Evolutionary conservation across 2,329 filamentous ascomycete species (phyloP).

Genomic region (Fusarium sp.): DNA sequence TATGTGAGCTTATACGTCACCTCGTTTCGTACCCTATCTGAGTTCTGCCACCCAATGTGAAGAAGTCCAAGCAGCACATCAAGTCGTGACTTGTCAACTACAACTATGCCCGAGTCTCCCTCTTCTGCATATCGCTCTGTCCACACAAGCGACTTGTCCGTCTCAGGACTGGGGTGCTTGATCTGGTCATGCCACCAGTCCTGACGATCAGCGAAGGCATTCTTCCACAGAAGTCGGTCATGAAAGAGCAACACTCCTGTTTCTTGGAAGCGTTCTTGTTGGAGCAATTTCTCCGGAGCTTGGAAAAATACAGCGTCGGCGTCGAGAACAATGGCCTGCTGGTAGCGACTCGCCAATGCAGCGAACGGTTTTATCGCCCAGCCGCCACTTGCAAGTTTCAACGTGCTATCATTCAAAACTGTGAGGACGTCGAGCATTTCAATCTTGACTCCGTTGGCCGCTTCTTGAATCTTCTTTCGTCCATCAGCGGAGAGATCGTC

Average conservation of each 20-base stretch:
- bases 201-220: slow-evolving; percentile 52
- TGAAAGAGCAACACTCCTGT: slow-evolving; percentile 57
- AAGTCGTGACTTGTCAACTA: slow-evolving; percentile 56
- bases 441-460: slow-evolving; percentile 34
- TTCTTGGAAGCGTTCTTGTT: slow-evolving; percentile 50
- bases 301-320: slow-evolving; percentile 58
- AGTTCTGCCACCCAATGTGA: slow-evolving; percentile 62
- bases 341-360: slow-evolving; percentile 53
- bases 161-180: slow-evolving; percentile 51
- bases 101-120: slow-evolving; percentile 58
- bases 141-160: slow-evolving; percentile 56
- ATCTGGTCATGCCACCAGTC: slow-evolving; percentile 57
- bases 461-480: slow-evolving; percentile 45
- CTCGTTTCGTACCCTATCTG: slow-evolving; percentile 54
- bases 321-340: slow-evolving; percentile 57
- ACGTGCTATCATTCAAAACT: slow-evolving; percentile 51
- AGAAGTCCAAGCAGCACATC: slow-evolving; percentile 56
- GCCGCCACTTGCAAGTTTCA: slow-evolving; percentile 50
- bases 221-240: slow-evolving; percentile 57
- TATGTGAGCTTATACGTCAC: slow-evolving; percentile 58
- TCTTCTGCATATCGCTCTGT: slow-evolving; percentile 58
- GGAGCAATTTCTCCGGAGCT: slow-evolving; percentile 52
- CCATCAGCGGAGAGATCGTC: slow-evolving; percentile 47
- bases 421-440: slow-evolving; percentile 53
- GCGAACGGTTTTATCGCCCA: slow-evolving; percentile 61